These are phyloP conservation scores for Ogataea parapolymorpha DNA, from an alignment of 805 yeast genomes.

Conservation along the genomic window DNA sequence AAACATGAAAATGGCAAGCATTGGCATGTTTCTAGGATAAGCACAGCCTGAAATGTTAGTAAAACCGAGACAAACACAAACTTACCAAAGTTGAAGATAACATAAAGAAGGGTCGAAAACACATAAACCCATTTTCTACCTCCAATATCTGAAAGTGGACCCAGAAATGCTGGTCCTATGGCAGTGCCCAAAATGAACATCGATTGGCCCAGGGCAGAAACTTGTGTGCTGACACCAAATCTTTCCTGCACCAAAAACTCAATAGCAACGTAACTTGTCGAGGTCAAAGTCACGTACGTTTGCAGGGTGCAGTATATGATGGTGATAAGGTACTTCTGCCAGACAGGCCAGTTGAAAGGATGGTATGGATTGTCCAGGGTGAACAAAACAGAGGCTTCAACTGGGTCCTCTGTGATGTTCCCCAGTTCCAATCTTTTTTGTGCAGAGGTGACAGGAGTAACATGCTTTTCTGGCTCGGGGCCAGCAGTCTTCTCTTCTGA, in stretches of 20 bases:
- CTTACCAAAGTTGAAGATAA: constrained; percentile 32
- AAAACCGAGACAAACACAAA: not conserved
- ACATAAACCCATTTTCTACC: constrained; percentile 39
- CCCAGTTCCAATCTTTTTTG: constrained; percentile 24
- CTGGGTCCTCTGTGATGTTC: constrained; percentile 26
- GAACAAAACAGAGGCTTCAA: constrained; percentile 29
- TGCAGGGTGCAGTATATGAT: constrained; percentile 30
- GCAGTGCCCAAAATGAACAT: constrained; percentile 36
- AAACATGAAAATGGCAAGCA: constrained; percentile 33
- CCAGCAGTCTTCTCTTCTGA: not conserved
- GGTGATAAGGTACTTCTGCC: constrained; percentile 26
- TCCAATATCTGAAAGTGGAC: constrained; percentile 36
- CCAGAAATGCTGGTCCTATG: constrained; percentile 35
- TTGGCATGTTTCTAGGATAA: constrained; percentile 32
- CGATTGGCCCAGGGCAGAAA: constrained; percentile 35
- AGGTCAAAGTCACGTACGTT: constrained; percentile 31
- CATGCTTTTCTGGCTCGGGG: constrained; percentile 8
- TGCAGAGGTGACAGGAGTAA: constrained; percentile 14
- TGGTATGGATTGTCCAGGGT: constrained; percentile 31
- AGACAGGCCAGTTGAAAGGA: constrained; percentile 31
- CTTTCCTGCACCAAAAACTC: constrained; percentile 29
- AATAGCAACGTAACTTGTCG: constrained; percentile 33
- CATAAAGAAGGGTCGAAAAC: constrained; percentile 27
- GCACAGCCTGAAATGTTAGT: constrained; percentile 27
- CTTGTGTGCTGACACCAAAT: constrained; percentile 29